Evolutionary conservation across 2,329 filamentous ascomycete species (phyloP), one percentile per base, ranked within the genome.

Genomic region (Aspergillus bombycis): DNA sequence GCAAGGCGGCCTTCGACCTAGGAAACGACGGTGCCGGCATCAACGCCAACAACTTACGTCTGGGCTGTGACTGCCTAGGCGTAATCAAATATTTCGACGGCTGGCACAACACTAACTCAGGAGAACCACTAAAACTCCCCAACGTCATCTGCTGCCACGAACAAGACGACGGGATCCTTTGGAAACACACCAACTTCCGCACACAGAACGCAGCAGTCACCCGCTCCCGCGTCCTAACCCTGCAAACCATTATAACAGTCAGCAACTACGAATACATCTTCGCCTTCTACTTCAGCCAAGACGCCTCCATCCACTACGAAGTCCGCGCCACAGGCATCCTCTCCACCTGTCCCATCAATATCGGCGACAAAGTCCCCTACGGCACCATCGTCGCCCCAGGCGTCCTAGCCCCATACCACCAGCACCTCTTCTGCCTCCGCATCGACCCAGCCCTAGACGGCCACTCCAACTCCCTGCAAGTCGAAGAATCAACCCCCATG

Each of bases 401-500:
- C 1, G 78, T 82, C 2, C 65, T 81, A 34, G 80, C 80, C 0
- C 78, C 78, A 0, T 77, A 80, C 58, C 80, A 82, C 61, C 80
- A 82, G 63, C 80, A 82, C 59, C 67, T 82, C 1, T 81, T 82
- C 67, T 77, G 70, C 38, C 68, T 82, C 8, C 77, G 80, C n/a
- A 79, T 82, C 4, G 80, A 82, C 59, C 78, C 80, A 6, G 74
- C 76, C 1, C 70, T 82, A 14, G 80, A 79, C 53, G 79, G 80
- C 4, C 67, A 58, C 23, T 11, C 28, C 14, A 86, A 86, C 71
- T 76, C 80, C 1, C 72, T 86, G 21, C 77, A 83, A 46, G 80
- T 88, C 66, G 81, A 84, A 57, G 85, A 87, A 68, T 83, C 84
- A 0, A 80, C 85, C 64, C 70, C 88, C 0, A 85, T 89, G 81